phyloP scores from a whole-genome alignment of 1,284 basidiomycete genomes.

The Schizopora paradoxa region DNA sequence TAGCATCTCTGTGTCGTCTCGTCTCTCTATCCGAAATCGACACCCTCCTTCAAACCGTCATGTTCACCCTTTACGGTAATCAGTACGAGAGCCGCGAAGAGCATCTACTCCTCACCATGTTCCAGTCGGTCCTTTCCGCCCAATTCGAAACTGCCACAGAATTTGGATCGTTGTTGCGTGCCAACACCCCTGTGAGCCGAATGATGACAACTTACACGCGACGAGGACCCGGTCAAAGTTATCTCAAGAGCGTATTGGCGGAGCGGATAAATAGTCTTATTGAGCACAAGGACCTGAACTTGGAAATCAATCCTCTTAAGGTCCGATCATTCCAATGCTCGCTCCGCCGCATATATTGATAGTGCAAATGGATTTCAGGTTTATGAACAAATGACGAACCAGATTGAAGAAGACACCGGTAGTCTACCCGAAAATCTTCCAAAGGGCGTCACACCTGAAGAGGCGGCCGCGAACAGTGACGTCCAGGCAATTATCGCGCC shows the following conservation, averaged over 20 bases:
- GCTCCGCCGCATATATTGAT: neutral
- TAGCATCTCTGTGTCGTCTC: conserved; percentile 94
- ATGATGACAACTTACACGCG: conserved; percentile 99
- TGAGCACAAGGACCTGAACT: conserved; percentile 96
- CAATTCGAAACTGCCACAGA: conserved; percentile 99
- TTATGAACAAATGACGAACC: conserved; percentile 97
- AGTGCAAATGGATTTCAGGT: conserved; percentile 43
- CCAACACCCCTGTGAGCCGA: conserved; percentile 97
- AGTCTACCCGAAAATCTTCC: conserved; percentile 86
- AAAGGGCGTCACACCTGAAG: conserved; percentile 87
- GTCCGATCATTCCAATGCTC: conserved; percentile 39
- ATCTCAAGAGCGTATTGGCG: conserved; percentile 93
- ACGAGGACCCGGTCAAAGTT: conserved; percentile 95
- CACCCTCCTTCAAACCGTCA: conserved; percentile 97
- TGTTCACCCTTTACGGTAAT: conserved; percentile 99
- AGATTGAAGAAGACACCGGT: conserved; percentile 96
- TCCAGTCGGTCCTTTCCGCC: conserved; percentile 94
- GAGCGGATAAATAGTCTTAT: conserved; percentile 98
- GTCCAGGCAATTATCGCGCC: conserved; percentile 98
- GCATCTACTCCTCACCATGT: conserved; percentile 97
- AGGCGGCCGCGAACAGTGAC: conserved; percentile 88
- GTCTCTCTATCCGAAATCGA: conserved; percentile 97
- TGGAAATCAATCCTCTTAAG: conserved; percentile 98
- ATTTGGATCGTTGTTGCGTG: conserved; percentile 93
- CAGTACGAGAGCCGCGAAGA: conserved; percentile 99